Evolutionary conservation across 2,329 filamentous ascomycete genomes (phyloP).

Genomic region (Coniochaeta sp.): DNA sequence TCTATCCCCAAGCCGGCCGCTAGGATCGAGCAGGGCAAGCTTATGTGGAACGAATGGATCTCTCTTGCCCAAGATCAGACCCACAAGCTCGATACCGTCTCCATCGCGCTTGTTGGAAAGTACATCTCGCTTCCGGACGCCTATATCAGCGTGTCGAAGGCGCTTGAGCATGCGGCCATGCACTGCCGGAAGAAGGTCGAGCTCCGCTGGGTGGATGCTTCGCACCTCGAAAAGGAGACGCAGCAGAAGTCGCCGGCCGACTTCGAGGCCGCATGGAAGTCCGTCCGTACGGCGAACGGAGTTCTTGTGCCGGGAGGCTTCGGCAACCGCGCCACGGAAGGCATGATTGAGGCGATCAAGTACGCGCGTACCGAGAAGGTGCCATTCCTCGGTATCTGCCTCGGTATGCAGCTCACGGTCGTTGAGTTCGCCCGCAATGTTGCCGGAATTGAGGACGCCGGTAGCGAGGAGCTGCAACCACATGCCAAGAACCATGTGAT

Average conservation of each 20-base stretch:
- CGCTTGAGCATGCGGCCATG: conserved; percentile 89
- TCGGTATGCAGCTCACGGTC: conserved; percentile 89
- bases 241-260: conserved; percentile 57
- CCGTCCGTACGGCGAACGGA: conserved; percentile 61
- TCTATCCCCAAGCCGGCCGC: too few species aligned
- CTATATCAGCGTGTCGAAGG: conserved; percentile 71
- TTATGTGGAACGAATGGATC: conserved; percentile 69
- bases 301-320: conserved; percentile 68
- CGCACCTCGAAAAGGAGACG: conserved; percentile 67
- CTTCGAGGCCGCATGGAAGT: conserved; percentile 82
- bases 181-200: conserved; percentile 72
- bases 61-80: conserved; percentile 45
- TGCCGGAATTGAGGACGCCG: conserved; percentile 48
- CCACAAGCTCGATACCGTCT: conserved; percentile 62
- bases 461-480: not conserved
- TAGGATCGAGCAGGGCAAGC: too few species aligned
- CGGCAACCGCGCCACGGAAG: conserved; percentile 73
- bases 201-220: conserved; percentile 77
- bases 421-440: conserved; percentile 80
- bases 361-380: conserved; percentile 78
- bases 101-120: conserved; percentile 87
- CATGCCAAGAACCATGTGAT: not conserved
- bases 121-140: conserved; percentile 81
- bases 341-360: conserved; percentile 82
- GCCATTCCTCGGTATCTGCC: conserved; percentile 83